These are phyloP conservation scores for Corynascus novoguineensis DNA, from an alignment of 495 filamentous ascomycete genomes.

Conservation along the genomic window DNA sequence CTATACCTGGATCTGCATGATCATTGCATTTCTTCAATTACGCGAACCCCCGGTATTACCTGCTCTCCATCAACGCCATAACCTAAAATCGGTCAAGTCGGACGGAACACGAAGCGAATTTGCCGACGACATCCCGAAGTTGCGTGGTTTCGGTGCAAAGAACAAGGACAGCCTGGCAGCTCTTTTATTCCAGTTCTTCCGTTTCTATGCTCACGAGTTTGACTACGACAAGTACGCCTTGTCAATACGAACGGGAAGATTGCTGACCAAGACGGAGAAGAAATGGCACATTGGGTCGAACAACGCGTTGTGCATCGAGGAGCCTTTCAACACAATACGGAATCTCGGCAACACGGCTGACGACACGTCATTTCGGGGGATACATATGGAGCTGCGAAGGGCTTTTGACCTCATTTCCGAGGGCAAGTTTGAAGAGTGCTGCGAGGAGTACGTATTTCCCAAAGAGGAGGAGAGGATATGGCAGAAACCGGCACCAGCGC, in stretches of 20 bases:
- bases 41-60: slow-evolving; percentile 83
- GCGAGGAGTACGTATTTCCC: slow-evolving; percentile 78
- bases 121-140: slow-evolving; percentile 71
- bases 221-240: slow-evolving; percentile 80
- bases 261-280: slow-evolving; percentile 82
- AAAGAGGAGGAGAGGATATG: slow-evolving; percentile 73
- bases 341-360: slow-evolving; percentile 97
- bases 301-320: slow-evolving; percentile 88
- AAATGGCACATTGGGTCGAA: slow-evolving; percentile 71
- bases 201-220: slow-evolving; percentile 87
- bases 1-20: slow-evolving; percentile 99
- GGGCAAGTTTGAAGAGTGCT: slow-evolving; percentile 70
- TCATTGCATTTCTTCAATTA: slow-evolving; percentile 91
- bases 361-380: slow-evolving; percentile 81
- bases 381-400: slow-evolving; percentile 82
- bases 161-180: slow-evolving; percentile 81
- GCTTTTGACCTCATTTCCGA: slow-evolving; percentile 77
- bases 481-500: slow-evolving; percentile 58
- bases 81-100: slow-evolving; percentile 52
- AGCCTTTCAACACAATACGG: slow-evolving; percentile 89
- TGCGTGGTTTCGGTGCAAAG: slow-evolving; percentile 65
- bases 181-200: slow-evolving; percentile 89
- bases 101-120: slow-evolving; percentile 67
- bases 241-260: slow-evolving; percentile 77
- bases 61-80: slow-evolving; percentile 71